Conservation (phyloP, 306 rosid genomes). For the Parietaria judaica region DNA sequence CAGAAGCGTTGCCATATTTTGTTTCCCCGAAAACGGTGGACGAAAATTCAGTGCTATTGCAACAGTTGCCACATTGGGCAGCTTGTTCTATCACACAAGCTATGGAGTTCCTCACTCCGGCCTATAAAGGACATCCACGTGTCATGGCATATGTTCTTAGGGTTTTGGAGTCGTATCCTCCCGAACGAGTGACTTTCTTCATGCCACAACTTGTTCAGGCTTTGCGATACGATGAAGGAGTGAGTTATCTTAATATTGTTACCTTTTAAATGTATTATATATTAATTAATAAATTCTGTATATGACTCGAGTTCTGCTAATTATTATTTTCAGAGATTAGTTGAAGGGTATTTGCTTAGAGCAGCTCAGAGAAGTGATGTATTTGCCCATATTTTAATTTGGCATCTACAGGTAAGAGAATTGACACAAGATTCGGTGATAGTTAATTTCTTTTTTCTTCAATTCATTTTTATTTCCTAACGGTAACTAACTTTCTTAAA, state of each 20-base stretch:
- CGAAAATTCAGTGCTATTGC: conserved; percentile 85
- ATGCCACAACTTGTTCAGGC: conserved; percentile 99
- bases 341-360: conserved; percentile 94
- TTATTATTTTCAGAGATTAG: conserved; percentile 60
- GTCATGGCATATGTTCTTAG: conserved; percentile 97
- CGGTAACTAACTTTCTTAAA: background rate
- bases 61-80: conserved; percentile 99
- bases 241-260: conserved; percentile 31
- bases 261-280: conserved; percentile 1
- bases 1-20: conserved; percentile 93
- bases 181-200: conserved; percentile 84
- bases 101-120: conserved; percentile 87
- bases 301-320: background rate
- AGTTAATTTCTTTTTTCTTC: too few relatives aligned
- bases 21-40: conserved; percentile 89
- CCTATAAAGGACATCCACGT: conserved; percentile 95
- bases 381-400: conserved; percentile 91
- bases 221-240: conserved; percentile 90
- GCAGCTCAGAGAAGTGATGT: conserved; percentile 91
- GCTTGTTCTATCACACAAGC: conserved; percentile 97
- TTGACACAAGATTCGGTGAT: background rate
- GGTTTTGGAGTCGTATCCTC: conserved; percentile 95
- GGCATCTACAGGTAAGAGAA: conserved; percentile 80
- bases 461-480: conserved; percentile 10
- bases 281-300: background rate